Base-by-base conservation (phyloP, 768 basidiomycete genomes). In the Podaxis carcinomalis region DNA sequence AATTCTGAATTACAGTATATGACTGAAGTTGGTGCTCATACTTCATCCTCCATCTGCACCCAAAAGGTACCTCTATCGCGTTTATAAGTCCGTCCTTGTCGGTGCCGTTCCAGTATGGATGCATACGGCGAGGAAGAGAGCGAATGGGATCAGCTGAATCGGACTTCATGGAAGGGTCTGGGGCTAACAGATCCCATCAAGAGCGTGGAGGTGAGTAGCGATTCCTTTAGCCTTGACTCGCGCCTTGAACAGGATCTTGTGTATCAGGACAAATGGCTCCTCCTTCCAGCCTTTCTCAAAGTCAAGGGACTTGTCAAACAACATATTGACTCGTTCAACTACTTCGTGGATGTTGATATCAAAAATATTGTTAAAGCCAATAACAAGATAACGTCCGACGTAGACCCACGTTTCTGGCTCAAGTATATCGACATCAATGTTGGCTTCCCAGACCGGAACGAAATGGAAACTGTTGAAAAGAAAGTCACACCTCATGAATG, bases 221-320 rank as follows among this genome's bases (percentile, higher is more conserved):
- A 49, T 27, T 44, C 19, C 2, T 25, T 49, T 23, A 21, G 5
- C 23, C 19, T 25, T 27, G 47, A 11, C 21, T 11, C 13, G 47
- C 9, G 11, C 21, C 14, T 49, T 11, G 23, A 13, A 11, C 47
- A 27, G 23, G 47, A 49, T 1, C 1, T 47, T 36, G 60, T 56
- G 54, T 27, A 52, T 13, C 35, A 97, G 95, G 97, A 99, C 72
- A 99, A 99, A 87, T 99, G 97, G 97, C 85, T 97, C 19, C 78
- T 99, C 9, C 78, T 99, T 2, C 97, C 97, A 1, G 96, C 95
- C 9, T 99, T 98, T 69, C 80, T 99, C 55, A 91, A 95, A 75
- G 93, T 97, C 63, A 99, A 99, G 69, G 97, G 97, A 62, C 87
- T 99, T 13, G 97, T 99, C 63, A 98, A 98, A 77, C 97, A 98